Conservation (phyloP, 1,139 yeast genomes). For the Wickerhamomyces sp. region DNA sequence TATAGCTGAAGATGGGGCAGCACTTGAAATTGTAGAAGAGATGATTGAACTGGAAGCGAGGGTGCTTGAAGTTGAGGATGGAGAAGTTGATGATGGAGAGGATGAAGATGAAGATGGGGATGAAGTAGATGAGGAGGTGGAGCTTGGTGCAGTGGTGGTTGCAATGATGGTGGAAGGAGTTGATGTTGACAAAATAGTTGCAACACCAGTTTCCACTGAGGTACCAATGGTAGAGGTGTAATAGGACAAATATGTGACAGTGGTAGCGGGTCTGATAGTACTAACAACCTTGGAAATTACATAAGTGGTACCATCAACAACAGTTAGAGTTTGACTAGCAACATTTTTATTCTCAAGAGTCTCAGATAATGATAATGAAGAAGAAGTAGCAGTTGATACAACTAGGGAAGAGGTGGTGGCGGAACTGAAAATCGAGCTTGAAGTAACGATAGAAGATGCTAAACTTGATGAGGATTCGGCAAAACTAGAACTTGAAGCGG, state of each 20-base stretch:
- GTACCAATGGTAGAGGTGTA: constrained; percentile 19
- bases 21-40: constrained; percentile 2
- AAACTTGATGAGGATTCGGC: too few relatives aligned
- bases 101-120: neutral
- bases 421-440: too few relatives aligned
- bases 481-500: neutral
- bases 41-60: neutral
- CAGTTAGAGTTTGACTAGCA: constrained; percentile 15
- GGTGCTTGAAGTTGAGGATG: neutral
- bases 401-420: too few relatives aligned
- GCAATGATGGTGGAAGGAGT: constrained; percentile 9
- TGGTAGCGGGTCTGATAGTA: constrained; percentile 22
- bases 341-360: neutral
- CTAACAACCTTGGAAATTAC: constrained; percentile 18
- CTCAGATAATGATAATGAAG: too few relatives aligned
- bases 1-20: constrained; percentile 1
- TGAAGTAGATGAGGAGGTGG: constrained; percentile 7
- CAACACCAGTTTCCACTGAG: constrained; percentile 13
- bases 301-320: constrained; percentile 25
- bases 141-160: neutral
- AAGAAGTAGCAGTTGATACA: too few relatives aligned
- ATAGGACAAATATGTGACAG: constrained; percentile 18
- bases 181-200: constrained; percentile 8
- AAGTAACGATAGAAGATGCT: too few relatives aligned
- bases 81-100: neutral